Base-by-base conservation (phyloP, 2,329 filamentous ascomycete species). In the Coniochaeta sp. region DNA sequence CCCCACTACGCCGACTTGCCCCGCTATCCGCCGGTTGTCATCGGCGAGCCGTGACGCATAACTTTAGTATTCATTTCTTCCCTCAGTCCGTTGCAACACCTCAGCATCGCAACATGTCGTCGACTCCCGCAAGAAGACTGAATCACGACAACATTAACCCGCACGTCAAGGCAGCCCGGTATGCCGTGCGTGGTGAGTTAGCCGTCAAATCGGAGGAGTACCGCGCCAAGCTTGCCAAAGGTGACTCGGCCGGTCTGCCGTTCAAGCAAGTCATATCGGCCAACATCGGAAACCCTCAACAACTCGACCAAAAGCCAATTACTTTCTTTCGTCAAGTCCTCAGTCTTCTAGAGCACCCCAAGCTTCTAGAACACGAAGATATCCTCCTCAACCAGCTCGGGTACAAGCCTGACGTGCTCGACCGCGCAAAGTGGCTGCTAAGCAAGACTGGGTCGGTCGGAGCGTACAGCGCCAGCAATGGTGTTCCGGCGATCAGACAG, bases 221-320 rank as follows among this genome's bases (percentile, higher is more conserved):
- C 79, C 89, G 93, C 62, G 88, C 88, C 59, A 81, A 84, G 69
- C 80, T 97, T 62, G 78, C 80, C 65, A 82, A 85, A 64, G 85
- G 83, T 68, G 81, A 74, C 66, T 22, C n/a, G 9, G 74, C 70
- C 61, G 73, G 74, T 70, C 81, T 98, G 57, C 93, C 95, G 56
- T 99, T 99, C 75, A 82, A 90, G 69, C 84, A 91, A 62, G 88
- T 99, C 75, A 93, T 99, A 78, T 93, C 90, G 64, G 95, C 95
- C 77, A 99, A 99, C 79, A 99, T 99, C 71, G 95, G 95, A 72
- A 99, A 99, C 80, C 95, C 95, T 4, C 95, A 99, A 77, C 95
- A 99, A 78, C 86, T 99, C 64, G 95, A 97, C 78, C 95, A 99
- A 83, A 96, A 98, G 82, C 95, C 95, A 70, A 93, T 99, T 70